phyloP scores from a whole-genome alignment of 345 rosid species.

The Camelina hispida region DNA sequence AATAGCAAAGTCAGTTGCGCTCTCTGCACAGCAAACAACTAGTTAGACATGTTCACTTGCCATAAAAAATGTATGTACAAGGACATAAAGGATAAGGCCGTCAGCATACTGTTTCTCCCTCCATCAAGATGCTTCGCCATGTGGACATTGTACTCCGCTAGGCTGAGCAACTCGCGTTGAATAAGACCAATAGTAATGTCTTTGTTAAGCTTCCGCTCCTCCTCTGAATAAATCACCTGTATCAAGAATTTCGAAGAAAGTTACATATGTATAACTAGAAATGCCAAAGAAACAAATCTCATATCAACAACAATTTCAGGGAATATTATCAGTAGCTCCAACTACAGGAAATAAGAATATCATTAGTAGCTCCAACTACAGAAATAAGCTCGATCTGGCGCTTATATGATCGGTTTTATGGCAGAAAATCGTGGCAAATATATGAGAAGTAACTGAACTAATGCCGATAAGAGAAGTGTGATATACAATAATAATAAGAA shows the following conservation, averaged over 20 bases:
- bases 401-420: not conserved
- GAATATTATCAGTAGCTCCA: slow-evolving; percentile 9
- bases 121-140: slow-evolving; percentile 96
- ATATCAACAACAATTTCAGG: not conserved
- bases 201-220: slow-evolving; percentile 92
- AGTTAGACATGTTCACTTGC: slow-evolving; percentile 11
- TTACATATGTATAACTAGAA: slow-evolving; percentile 16
- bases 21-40: slow-evolving; percentile 60
- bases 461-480: slow-evolving; percentile 1
- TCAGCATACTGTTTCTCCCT: slow-evolving; percentile 85
- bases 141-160: slow-evolving; percentile 92
- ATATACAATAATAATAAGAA: not conserved
- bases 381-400: not conserved
- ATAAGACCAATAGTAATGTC: slow-evolving; percentile 89
- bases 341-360: not conserved
- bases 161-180: slow-evolving; percentile 80
- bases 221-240: slow-evolving; percentile 93
- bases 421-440: not conserved
- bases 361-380: too few relatives aligned
- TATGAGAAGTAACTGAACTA: slow-evolving; percentile 11
- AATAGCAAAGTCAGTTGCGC: slow-evolving; percentile 80
- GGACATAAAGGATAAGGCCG: not conserved
- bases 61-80: not conserved
- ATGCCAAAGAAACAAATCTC: not conserved
- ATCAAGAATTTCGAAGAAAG: slow-evolving; percentile 28